phyloP scores from a whole-genome alignment of 805 yeast species.

The Suhomyces pyralidae region DNA sequence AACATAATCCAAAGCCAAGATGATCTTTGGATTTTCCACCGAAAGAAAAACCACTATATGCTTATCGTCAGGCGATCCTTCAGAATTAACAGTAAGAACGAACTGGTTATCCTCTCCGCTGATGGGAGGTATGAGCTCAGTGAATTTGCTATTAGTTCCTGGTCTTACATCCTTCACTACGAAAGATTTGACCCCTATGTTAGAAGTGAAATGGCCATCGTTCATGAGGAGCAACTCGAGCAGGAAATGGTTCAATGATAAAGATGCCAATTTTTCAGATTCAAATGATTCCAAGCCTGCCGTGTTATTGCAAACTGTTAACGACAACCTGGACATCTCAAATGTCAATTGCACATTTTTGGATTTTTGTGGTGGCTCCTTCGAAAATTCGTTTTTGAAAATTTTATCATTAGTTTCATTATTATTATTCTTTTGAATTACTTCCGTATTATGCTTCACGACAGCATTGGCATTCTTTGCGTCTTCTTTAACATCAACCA shows the following conservation, averaged over 20 bases:
- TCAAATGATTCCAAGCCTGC: conserved; percentile 29
- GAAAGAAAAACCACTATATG: conserved; percentile 53
- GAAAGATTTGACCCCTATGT: conserved; percentile 66
- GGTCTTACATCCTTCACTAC: conserved; percentile 72
- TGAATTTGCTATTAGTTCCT: conserved; percentile 62
- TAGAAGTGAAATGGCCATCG: conserved; percentile 56
- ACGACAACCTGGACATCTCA: conserved; percentile 58
- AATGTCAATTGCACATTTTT: conserved; percentile 48
- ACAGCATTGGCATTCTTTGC: conserved; percentile 63
- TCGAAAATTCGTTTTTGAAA: not conserved
- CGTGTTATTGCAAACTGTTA: conserved; percentile 60
- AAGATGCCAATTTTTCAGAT: conserved; percentile 30
- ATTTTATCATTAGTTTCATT: not conserved
- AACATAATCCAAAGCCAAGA: conserved; percentile 82
- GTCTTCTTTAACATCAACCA: conserved; percentile 57
- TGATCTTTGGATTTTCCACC: conserved; percentile 75
- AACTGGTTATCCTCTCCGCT: conserved; percentile 68
- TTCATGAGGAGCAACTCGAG: conserved; percentile 49
- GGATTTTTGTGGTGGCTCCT: conserved; percentile 26
- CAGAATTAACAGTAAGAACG: conserved; percentile 49
- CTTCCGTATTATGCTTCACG: conserved; percentile 21
- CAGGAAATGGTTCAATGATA: conserved; percentile 57
- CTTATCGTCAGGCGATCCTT: conserved; percentile 36
- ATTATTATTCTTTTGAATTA: not conserved
- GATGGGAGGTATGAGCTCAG: conserved; percentile 74